phyloP scores from a whole-genome alignment of 1,139 yeast species.

The Suhomyces maxii region DNA sequence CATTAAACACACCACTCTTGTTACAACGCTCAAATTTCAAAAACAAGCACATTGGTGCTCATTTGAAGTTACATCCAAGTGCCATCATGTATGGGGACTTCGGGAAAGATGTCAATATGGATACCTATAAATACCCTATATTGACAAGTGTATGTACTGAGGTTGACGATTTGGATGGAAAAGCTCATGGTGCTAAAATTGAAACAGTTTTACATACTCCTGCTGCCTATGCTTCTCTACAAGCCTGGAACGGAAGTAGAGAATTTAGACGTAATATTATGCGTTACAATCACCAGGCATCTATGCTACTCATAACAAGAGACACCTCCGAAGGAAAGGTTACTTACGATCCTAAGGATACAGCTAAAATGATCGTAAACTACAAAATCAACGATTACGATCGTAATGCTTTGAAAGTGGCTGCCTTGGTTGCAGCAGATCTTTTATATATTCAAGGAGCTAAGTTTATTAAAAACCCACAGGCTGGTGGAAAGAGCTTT shows the following conservation, averaged over 20 bases:
- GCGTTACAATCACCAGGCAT: constrained; percentile 40
- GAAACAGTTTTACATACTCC: constrained; percentile 56
- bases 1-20: constrained; percentile 54
- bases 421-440: constrained; percentile 46
- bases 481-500: constrained; percentile 40
- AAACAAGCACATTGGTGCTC: constrained; percentile 54
- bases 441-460: constrained; percentile 55
- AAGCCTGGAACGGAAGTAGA: constrained; percentile 48
- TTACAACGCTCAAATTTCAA: constrained; percentile 54
- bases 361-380: constrained; percentile 40
- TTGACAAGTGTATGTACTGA: constrained; percentile 54
- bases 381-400: constrained; percentile 47
- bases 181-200: constrained; percentile 57
- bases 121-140: constrained; percentile 46
- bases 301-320: constrained; percentile 50
- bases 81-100: constrained; percentile 45
- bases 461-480: constrained; percentile 42
- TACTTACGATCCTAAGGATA: constrained; percentile 34
- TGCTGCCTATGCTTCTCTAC: constrained; percentile 33
- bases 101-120: constrained; percentile 32
- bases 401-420: constrained; percentile 40
- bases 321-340: constrained; percentile 49
- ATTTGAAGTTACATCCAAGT: constrained; percentile 57
- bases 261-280: constrained; percentile 35
- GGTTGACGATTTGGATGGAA: constrained; percentile 54